phyloP scores from a whole-genome alignment of 2,329 filamentous ascomycete genomes.

The Ophiosphaerella herpotricha region DNA sequence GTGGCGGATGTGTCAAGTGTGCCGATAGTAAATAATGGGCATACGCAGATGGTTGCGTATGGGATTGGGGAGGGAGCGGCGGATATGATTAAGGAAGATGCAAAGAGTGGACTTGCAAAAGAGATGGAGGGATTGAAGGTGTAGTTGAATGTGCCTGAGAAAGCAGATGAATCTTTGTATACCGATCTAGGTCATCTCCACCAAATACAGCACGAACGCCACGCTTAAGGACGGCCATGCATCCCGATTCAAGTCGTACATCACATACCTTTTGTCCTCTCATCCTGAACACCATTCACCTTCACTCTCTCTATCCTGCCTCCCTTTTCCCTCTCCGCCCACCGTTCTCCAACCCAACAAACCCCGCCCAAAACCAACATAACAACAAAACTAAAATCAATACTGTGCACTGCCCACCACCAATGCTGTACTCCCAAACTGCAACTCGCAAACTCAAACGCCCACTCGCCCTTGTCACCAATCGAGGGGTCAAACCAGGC shows the following conservation, averaged over 20 bases:
- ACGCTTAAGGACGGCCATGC: too few relatives aligned
- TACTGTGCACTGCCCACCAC: constrained; percentile 85
- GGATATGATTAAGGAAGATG: constrained; percentile 37
- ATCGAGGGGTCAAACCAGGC: constrained; percentile 80
- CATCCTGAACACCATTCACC: too few relatives aligned
- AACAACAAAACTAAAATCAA: constrained; percentile 2
- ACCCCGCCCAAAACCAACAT: neutral
- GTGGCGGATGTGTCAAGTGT: constrained; percentile 36
- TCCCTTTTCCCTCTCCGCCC: neutral
- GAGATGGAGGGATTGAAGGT: neutral
- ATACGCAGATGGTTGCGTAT: constrained; percentile 45
- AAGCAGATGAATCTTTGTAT: too few relatives aligned
- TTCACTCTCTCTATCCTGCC: constrained; percentile 10
- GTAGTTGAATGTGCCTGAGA: neutral
- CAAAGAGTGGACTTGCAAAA: constrained; percentile 29
- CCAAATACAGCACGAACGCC: too few relatives aligned
- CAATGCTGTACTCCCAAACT: constrained; percentile 82
- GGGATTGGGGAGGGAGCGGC: constrained; percentile 40
- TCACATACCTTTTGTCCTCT: too few relatives aligned
- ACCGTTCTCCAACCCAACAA: neutral
- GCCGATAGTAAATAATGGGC: constrained; percentile 37
- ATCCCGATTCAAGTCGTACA: too few relatives aligned
- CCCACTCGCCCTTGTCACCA: constrained; percentile 80
- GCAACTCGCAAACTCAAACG: constrained; percentile 79
- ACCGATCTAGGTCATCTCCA: too few relatives aligned